Evolutionary conservation across 1,284 basidiomycete genomes (phyloP), one percentile per base, ranked within the genome.

Genomic region (Heterobasidion annosum): DNA sequence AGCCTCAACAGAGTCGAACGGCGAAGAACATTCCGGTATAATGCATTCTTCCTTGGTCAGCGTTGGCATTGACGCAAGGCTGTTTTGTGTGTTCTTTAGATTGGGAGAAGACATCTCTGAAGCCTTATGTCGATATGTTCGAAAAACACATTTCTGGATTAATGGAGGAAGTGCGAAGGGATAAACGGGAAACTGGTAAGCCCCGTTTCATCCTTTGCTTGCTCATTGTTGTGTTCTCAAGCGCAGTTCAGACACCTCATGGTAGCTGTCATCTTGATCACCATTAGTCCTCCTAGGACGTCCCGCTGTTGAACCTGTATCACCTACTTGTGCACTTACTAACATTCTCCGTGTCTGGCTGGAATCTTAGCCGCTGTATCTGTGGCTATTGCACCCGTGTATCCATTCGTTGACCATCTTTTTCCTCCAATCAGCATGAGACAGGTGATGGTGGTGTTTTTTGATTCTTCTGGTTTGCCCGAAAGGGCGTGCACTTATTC

Each of bases 101-200:
- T 62, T 87, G 83, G 83, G 78, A 85, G 58, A 77, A 77, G 59
- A 91, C 88, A 7, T 87, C 85, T 3, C 70, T 99, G 58, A 89
- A 84, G 64, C 89, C 90, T 2, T 98, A 94, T 64, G 86, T 99
- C 40, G 90, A 95, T 50, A 81, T 97, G 74, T 73, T 99, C 58
- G 91, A 98, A 58, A 77, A 77, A 63, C 91, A 98, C 64, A 77
- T 75, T 13, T 58, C 67, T 54, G 67, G 67, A 33, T 66, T 89
- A 48, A 81, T 88, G 81, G 77, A 80, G 16, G 79, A 83, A 57
- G 75, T 78, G 40, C 71, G 82, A 58, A 73, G 61, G 58, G 72
- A 65, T 34, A 86, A 78, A 66, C 74, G 78, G 46, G 76, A 48
- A 33, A 52, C 46, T 34, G 54, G 60, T 61, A 44, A 50, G 59